Evolutionary conservation across 2,329 filamentous ascomycete genomes (phyloP).

Genomic region (Exophiala spinifera): DNA sequence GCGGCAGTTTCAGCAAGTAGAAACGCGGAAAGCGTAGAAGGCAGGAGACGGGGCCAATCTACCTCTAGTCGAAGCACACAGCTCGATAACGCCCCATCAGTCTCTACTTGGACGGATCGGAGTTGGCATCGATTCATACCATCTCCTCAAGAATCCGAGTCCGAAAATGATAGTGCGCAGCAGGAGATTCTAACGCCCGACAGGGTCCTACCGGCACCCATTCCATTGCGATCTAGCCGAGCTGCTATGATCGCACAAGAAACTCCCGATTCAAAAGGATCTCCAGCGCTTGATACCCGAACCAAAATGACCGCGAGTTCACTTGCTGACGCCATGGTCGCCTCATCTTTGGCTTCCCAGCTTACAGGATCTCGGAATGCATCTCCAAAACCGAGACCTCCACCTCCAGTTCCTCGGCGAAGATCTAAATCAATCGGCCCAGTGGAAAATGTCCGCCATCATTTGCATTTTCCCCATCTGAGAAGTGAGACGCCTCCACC

Average conservation of each 20-base stretch:
- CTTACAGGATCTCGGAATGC: conserved; percentile 38
- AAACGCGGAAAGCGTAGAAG: conserved; percentile 18
- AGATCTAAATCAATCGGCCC: conserved; percentile 38
- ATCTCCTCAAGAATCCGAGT: conserved; percentile 18
- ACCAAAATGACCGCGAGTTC: conserved; percentile 35
- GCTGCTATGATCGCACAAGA: conserved; percentile 19
- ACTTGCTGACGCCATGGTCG: conserved; percentile 47
- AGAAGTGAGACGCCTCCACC: conserved; percentile 29
- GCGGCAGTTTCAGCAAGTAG: conserved; percentile 19
- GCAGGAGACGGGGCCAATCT: conserved; percentile 11
- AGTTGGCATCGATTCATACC: conserved; percentile 9
- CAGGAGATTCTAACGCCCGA: background rate
- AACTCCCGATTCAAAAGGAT: background rate
- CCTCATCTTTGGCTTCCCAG: conserved; percentile 46
- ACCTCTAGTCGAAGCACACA: conserved; percentile 7
- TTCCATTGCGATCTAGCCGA: conserved; percentile 9
- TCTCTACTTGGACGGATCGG: conserved; percentile 1
- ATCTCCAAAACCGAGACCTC: conserved; percentile 37
- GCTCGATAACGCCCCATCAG: conserved; percentile 2
- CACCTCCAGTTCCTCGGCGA: conserved; percentile 41
- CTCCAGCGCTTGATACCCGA: conserved; percentile 9
- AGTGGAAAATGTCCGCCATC: conserved; percentile 28
- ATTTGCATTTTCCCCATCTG: conserved; percentile 27
- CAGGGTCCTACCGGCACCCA: conserved; percentile 13
- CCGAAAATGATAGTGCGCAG: conserved; percentile 15